A percentile compares a stretch with the other conserved stretches of the same genome.
These are phyloP conservation scores for Rhizopogon roseolus DNA, from an alignment of 768 basidiomycete genomes.

Conservation along the genomic window DNA sequence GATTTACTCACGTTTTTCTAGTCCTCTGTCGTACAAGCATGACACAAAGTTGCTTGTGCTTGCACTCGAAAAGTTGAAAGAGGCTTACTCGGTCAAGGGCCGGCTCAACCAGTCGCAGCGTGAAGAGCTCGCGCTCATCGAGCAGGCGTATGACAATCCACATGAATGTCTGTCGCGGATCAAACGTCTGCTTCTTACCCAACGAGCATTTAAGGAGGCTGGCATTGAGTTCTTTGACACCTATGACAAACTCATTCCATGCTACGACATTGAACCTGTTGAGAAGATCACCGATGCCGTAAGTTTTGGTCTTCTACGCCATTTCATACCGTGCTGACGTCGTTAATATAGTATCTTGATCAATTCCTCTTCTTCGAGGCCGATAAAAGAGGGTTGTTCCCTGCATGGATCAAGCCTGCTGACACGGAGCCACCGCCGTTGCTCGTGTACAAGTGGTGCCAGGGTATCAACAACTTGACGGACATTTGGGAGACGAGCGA, in stretches of 20 bases:
- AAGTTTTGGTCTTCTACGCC: slow-evolving; percentile 22
- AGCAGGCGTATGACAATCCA: slow-evolving; percentile 99
- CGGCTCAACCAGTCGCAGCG: slow-evolving; percentile 97
- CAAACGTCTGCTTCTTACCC: slow-evolving; percentile 93
- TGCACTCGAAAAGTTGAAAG: slow-evolving; percentile 96
- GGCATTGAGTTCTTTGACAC: slow-evolving; percentile 98
- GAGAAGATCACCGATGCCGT: slow-evolving; percentile 99
- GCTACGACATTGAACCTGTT: slow-evolving; percentile 98
- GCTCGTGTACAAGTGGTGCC: slow-evolving; percentile 99
- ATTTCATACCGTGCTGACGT: slow-evolving; percentile 10
- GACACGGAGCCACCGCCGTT: slow-evolving; percentile 96
- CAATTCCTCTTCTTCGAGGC: slow-evolving; percentile 99
- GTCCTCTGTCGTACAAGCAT: slow-evolving; percentile 96
- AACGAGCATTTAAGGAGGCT: slow-evolving; percentile 97
- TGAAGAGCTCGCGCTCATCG: slow-evolving; percentile 95
- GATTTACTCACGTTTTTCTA: slow-evolving; percentile 20
- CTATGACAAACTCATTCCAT: slow-evolving; percentile 96
- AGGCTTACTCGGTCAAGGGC: slow-evolving; percentile 97
- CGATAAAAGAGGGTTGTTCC: slow-evolving; percentile 97
- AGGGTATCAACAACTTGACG: slow-evolving; percentile 97
- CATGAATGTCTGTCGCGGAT: slow-evolving; percentile 98
- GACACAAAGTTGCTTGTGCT: slow-evolving; percentile 97
- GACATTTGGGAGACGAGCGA: slow-evolving; percentile 99
- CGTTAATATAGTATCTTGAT: slow-evolving; percentile 68
- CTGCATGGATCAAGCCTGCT: slow-evolving; percentile 98